A percentile compares a stretch with the other conserved stretches of the same genome.
Evolutionary conservation across 768 basidiomycete species (phyloP).

Genomic region (Lentinula lateritia): DNA sequence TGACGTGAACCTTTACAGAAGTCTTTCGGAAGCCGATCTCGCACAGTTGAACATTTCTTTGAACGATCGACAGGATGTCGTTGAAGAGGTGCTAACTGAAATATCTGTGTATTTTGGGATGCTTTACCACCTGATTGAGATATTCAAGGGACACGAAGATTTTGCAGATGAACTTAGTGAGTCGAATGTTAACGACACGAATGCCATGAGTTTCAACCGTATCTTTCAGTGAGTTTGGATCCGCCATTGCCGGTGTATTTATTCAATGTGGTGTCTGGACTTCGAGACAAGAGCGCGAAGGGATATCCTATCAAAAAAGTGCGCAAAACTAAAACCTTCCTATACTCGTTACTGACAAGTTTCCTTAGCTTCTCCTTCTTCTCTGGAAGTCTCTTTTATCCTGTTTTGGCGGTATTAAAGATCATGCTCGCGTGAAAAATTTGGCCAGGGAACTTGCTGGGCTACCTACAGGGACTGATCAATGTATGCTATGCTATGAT

Average conservation of each 20-base stretch:
- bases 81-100: slow-evolving; percentile 90
- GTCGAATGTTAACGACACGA: slow-evolving; percentile 22
- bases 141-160: slow-evolving; percentile 88
- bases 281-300: slow-evolving; percentile 90
- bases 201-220: slow-evolving; percentile 8
- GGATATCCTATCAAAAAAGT: slow-evolving; percentile 99
- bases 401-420: slow-evolving; percentile 90
- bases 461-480: slow-evolving; percentile 47
- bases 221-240: slow-evolving; percentile 78
- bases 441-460: slow-evolving; percentile 83
- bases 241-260: slow-evolving; percentile 92
- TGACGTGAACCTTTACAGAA: slow-evolving; percentile 33
- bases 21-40: slow-evolving; percentile 70
- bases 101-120: slow-evolving; percentile 92
- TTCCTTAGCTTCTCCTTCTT: slow-evolving; percentile 74
- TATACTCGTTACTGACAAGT: slow-evolving; percentile 4
- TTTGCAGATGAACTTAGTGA: slow-evolving; percentile 96
- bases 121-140: slow-evolving; percentile 92
- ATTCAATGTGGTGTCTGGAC: slow-evolving; percentile 82
- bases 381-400: slow-evolving; percentile 92
- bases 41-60: slow-evolving; percentile 64
- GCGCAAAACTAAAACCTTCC: slow-evolving; percentile 7
- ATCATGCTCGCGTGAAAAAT: slow-evolving; percentile 76
- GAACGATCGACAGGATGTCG: slow-evolving; percentile 68
- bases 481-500: slow-evolving; percentile 18